Conservation (phyloP, 2,329 filamentous ascomycete genomes). For the Aspergillus pseudoglaucus region DNA sequence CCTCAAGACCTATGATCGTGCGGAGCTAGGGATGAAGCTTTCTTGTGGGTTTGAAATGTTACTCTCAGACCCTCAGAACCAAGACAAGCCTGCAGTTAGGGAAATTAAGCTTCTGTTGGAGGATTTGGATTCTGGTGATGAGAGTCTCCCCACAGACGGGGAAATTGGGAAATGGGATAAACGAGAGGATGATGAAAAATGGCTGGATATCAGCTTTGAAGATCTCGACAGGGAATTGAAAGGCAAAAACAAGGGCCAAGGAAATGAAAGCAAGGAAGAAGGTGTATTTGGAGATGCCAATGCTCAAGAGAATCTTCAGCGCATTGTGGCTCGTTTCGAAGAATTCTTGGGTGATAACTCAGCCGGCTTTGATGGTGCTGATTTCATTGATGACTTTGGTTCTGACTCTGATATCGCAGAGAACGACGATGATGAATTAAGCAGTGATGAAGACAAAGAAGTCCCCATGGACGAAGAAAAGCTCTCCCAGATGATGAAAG, state of each 20-base stretch:
- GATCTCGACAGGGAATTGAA: slow-evolving; percentile 79
- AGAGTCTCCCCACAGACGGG: slow-evolving; percentile 60
- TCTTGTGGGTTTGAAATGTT: slow-evolving; percentile 89
- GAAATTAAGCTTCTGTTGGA: slow-evolving; percentile 72
- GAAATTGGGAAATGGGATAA: slow-evolving; percentile 67
- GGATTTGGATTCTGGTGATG: slow-evolving; percentile 67
- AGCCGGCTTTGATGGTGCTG: slow-evolving; percentile 72
- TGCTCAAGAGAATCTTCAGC: slow-evolving; percentile 59
- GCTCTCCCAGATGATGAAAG: slow-evolving; percentile 80
- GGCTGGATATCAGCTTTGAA: slow-evolving; percentile 85
- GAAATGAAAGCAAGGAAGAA: slow-evolving; percentile 9
- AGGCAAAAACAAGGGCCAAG: slow-evolving; percentile 43
- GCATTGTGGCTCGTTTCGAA: slow-evolving; percentile 92
- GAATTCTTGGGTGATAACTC: slow-evolving; percentile 80
- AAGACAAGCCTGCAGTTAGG: slow-evolving; percentile 61
- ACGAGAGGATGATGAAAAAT: slow-evolving; percentile 75
- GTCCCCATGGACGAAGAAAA: slow-evolving; percentile 78
- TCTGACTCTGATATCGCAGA: slow-evolving; percentile 52
- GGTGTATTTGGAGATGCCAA: slow-evolving; percentile 41
- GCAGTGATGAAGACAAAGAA: slow-evolving; percentile 64
- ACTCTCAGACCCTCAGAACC: slow-evolving; percentile 58
- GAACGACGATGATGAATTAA: slow-evolving; percentile 48
- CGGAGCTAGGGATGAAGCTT: slow-evolving; percentile 80
- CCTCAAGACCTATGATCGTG: slow-evolving; percentile 42
- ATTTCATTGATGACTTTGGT: slow-evolving; percentile 64